phyloP scores from a whole-genome alignment of 2,329 filamentous ascomycete species.

The Coniochaeta hoffmannii region DNA sequence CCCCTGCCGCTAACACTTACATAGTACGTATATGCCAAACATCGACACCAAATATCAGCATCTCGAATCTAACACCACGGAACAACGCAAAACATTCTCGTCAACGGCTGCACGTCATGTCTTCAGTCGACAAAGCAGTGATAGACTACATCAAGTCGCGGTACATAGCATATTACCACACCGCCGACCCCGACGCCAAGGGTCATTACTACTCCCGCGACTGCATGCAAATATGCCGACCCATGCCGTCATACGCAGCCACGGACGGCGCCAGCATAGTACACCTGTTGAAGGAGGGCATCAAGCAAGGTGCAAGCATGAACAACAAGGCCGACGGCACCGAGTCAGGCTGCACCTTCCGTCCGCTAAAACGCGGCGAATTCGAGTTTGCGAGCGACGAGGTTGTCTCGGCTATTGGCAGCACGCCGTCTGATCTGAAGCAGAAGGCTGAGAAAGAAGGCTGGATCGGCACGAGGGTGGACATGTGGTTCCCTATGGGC shows the following conservation, averaged over 20 bases:
- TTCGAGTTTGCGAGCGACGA: constrained; percentile 12
- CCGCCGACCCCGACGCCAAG: constrained; percentile 8
- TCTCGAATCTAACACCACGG: too few relatives aligned
- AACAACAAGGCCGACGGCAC: neutral
- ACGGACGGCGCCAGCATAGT: constrained; percentile 16
- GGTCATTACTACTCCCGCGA: constrained; percentile 8
- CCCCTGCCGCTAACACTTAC: too few relatives aligned
- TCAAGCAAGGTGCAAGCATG: neutral
- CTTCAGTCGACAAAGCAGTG: neutral
- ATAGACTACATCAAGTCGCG: constrained; percentile 7
- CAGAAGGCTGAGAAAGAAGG: constrained; percentile 9
- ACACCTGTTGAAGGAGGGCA: constrained; percentile 13
- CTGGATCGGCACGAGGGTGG: constrained; percentile 21
- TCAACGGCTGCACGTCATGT: too few relatives aligned
- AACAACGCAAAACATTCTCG: too few relatives aligned
- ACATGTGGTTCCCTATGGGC: constrained; percentile 15
- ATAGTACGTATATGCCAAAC: too few relatives aligned
- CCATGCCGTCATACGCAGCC: constrained; percentile 15
- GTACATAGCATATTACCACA: constrained; percentile 9
- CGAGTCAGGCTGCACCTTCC: constrained; percentile 11
- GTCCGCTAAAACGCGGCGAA: constrained; percentile 9
- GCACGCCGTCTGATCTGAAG: constrained; percentile 7
- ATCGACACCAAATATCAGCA: too few relatives aligned
- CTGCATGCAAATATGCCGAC: constrained; percentile 16
- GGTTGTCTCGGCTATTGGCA: constrained; percentile 8